These are phyloP conservation scores for Termitomyces sp. DNA, from an alignment of 768 basidiomycete species.

Conservation along the genomic window DNA sequence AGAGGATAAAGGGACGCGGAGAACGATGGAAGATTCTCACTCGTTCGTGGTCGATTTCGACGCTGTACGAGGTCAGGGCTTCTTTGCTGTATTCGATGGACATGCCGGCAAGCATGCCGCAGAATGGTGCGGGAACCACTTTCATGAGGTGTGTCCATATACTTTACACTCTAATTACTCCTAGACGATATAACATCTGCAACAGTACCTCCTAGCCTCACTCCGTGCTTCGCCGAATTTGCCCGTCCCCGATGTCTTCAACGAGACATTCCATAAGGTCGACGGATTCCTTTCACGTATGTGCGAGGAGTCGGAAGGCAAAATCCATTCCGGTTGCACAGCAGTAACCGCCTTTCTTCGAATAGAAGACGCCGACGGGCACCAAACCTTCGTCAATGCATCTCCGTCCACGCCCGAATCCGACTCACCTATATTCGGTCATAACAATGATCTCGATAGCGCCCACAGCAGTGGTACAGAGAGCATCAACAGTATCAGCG, in stretches of 20 bases:
- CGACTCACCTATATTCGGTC: conserved; percentile 29
- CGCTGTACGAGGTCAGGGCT: conserved; percentile 88
- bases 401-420: conserved; percentile 21
- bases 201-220: conserved; percentile 54
- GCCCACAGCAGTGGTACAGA: conserved; percentile 41
- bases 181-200: neutral
- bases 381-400: conserved; percentile 57
- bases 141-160: conserved; percentile 68
- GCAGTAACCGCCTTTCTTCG: conserved; percentile 95
- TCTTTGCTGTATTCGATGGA: conserved; percentile 97
- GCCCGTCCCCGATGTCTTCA: conserved; percentile 82
- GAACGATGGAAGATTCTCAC: conserved; percentile 97
- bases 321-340: conserved; percentile 95
- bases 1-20: conserved; percentile 84
- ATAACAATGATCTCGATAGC: conserved; percentile 28
- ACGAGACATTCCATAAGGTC: conserved; percentile 91
- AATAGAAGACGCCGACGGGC: conserved; percentile 74
- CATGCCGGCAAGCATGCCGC: conserved; percentile 99
- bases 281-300: conserved; percentile 79
- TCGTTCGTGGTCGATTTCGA: conserved; percentile 95
- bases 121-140: conserved; percentile 97
- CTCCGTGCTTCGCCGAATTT: conserved; percentile 52
- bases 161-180: neutral
- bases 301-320: conserved; percentile 82
- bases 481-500: conserved; percentile 27